Evolutionary conservation across 495 filamentous ascomycete species (phyloP).

Genomic region (Xylaria cubensis): DNA sequence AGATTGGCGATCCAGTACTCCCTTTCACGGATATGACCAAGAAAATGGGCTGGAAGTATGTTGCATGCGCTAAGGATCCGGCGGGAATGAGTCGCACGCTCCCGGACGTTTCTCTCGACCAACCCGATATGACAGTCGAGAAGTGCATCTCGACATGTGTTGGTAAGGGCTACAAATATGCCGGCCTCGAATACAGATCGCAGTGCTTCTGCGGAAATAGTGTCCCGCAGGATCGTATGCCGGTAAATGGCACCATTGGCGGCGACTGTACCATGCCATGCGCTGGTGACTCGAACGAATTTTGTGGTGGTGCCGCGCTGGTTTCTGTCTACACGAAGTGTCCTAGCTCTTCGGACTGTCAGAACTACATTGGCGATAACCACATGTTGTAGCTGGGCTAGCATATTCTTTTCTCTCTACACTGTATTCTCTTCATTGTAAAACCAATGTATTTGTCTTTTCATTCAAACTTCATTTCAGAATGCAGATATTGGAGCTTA

Average conservation of each 20-base stretch:
- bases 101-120: slow-evolving; percentile 44
- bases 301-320: slow-evolving; percentile 37
- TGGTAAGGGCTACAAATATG: slow-evolving; percentile 48
- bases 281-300: slow-evolving; percentile 37
- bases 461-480: not conserved
- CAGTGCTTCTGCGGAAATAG: slow-evolving; percentile 63
- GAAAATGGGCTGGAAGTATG: slow-evolving; percentile 54
- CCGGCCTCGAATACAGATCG: slow-evolving; percentile 62
- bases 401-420: not conserved
- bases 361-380: slow-evolving; percentile 12
- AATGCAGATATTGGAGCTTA: not conserved
- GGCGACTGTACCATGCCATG: slow-evolving; percentile 39
- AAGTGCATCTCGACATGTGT: slow-evolving; percentile 57
- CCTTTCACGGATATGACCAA: slow-evolving; percentile 40
- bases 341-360: not conserved
- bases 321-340: slow-evolving; percentile 33
- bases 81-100: slow-evolving; percentile 52
- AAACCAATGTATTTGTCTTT: not conserved
- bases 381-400: not conserved
- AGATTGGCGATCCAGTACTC: slow-evolving; percentile 37
- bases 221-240: slow-evolving; percentile 24
- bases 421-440: not conserved
- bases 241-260: slow-evolving; percentile 16
- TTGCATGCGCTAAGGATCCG: slow-evolving; percentile 35
- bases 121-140: slow-evolving; percentile 55